Base-by-base conservation (phyloP, 305 asterid genomes). In the Petunia hybrid region DNA sequence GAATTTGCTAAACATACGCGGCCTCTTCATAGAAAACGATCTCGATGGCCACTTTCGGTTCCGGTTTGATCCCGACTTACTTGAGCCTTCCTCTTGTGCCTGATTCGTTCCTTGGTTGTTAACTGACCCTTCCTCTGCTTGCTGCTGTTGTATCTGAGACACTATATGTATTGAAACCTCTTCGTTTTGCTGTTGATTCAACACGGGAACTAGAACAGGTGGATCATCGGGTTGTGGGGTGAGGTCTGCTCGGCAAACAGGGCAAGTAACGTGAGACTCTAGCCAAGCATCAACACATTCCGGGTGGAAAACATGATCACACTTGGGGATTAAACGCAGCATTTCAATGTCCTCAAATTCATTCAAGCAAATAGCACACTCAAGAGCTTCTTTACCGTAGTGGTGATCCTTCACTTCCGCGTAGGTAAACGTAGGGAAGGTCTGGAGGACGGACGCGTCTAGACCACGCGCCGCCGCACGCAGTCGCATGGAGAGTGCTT, bases 281-380 rank as follows among this genome's bases (percentile, higher is more conserved):
- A 89, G 86, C 92, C 92, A 89, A 10, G 88, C 86, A 60, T 89
- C 92, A 42, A 89, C 84, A 31, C 92, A 89, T 7, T 84, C 88
- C 1, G 88, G 87, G 62, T 89, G 92, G 55, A 89, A 89, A 12
- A 89, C 92, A 71, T 89, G 92, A 86, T 89, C 89, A 69, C 92
- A 89, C 82, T 83, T 87, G 1, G 92, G 92, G 10, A 89, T 85
- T 60, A 89, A 78, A 41, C 90, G 87, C 67, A 89, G 74, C 67
- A 85, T 85, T 64, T 89, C 90, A 8, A 78, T 78, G 10, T 89
- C 89, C 36, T 84, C 85, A 39, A 89, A 89, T 71, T 89, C 92
- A 61, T 87, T 87, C 59, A 89, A 81, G 53, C 92, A 89, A 13
- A 89, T 90, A 6, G 92, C 90, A 61, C 92, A 89, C 86, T 89